Conservation (phyloP, 805 yeast species). For the Metschnikowia similis region DNA sequence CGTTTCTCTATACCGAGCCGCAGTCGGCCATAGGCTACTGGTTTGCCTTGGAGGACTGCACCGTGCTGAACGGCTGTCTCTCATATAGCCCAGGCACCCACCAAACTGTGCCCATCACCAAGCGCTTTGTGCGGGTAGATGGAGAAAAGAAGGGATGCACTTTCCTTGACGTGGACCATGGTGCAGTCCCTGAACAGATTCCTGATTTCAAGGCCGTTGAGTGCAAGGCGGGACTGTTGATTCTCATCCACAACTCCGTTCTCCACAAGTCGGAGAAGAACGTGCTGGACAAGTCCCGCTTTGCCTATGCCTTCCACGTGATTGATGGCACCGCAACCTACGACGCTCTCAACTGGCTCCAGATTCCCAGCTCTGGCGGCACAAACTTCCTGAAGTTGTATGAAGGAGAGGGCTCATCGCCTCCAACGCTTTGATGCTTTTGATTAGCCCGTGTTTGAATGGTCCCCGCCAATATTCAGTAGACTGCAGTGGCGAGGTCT, state of each 20-base stretch:
- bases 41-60: slow-evolving; percentile 77
- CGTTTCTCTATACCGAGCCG: slow-evolving; percentile 68
- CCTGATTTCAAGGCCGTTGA: slow-evolving; percentile 48
- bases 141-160: slow-evolving; percentile 52
- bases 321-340: slow-evolving; percentile 64
- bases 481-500: not conserved
- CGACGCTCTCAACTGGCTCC: slow-evolving; percentile 71
- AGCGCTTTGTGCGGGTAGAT: slow-evolving; percentile 57
- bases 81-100: slow-evolving; percentile 71
- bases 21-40: slow-evolving; percentile 73
- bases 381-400: slow-evolving; percentile 51
- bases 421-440: too few species aligned
- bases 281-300: slow-evolving; percentile 51
- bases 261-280: slow-evolving; percentile 69
- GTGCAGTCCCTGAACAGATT: slow-evolving; percentile 21
- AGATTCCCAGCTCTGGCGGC: slow-evolving; percentile 70
- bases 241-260: slow-evolving; percentile 67
- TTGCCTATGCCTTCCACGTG: slow-evolving; percentile 75
- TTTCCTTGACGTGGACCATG: slow-evolving; percentile 38
- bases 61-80: slow-evolving; percentile 61
- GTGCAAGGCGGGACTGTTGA: slow-evolving; percentile 69
- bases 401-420: not conserved
- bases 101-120: slow-evolving; percentile 48
- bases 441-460: not conserved
- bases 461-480: not conserved